phyloP scores from a whole-genome alignment of 2,329 filamentous ascomycete genomes.

The Arthrobotrys megalospora region DNA sequence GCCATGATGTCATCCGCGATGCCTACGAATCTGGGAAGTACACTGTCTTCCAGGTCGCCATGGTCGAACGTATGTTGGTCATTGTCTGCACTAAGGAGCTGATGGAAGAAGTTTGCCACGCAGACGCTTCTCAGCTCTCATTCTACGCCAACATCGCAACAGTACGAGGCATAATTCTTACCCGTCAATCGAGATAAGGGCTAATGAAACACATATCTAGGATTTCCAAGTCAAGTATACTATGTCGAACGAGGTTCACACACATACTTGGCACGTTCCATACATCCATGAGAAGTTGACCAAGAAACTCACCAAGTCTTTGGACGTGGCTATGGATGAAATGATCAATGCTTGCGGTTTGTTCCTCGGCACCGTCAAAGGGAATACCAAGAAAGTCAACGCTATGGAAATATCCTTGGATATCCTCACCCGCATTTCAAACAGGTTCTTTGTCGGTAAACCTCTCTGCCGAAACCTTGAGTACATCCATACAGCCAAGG shows the following conservation, averaged over 20 bases:
- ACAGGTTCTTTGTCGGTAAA: conserved; percentile 56
- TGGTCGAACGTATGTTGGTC: conserved; percentile 58
- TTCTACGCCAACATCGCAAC: conserved; percentile 49
- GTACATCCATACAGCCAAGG: conserved; percentile 54
- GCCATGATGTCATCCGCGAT: conserved; percentile 43
- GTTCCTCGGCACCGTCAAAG: conserved; percentile 45
- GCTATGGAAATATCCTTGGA: conserved; percentile 54
- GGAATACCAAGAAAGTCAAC: conserved; percentile 33
- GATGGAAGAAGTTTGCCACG: conserved; percentile 51
- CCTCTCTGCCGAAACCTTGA: conserved; percentile 52
- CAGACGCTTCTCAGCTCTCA: conserved; percentile 44
- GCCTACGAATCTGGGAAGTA: conserved; percentile 52
- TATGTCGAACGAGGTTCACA: conserved; percentile 51
- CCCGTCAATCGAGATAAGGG: too few relatives aligned
- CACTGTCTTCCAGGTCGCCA: conserved; percentile 52
- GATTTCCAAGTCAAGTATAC: conserved; percentile 60
- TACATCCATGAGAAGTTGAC: conserved; percentile 56
- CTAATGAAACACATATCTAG: conserved; percentile 20
- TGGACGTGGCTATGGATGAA: conserved; percentile 52
- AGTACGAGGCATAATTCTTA: conserved; percentile 16
- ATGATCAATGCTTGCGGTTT: conserved; percentile 51
- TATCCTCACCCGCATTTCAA: conserved; percentile 54
- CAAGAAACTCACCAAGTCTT: conserved; percentile 52
- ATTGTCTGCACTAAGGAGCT: conserved; percentile 48
- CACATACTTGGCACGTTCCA: conserved; percentile 51